Evolutionary conservation across 2,329 filamentous ascomycete genomes (phyloP).

Genomic region (Xylaria sp.): DNA sequence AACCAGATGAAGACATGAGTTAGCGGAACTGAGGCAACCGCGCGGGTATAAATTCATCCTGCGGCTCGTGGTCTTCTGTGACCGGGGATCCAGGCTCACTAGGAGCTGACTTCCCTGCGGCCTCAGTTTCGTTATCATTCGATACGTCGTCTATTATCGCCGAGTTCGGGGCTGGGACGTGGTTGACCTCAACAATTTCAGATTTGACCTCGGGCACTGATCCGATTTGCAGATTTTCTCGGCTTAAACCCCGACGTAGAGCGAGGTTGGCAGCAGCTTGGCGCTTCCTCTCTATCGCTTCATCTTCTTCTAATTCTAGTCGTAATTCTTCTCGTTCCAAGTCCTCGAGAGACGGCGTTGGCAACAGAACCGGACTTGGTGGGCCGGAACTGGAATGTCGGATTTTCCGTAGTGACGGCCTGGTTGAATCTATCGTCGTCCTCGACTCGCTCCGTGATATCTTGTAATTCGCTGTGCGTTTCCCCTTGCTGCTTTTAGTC

Average conservation of each 20-base stretch:
- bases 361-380: conserved; percentile 53
- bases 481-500: conserved; percentile 69
- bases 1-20: conserved; percentile 23
- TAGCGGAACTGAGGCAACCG: conserved; percentile 67
- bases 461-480: conserved; percentile 57
- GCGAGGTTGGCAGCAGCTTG: conserved; percentile 65
- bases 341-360: conserved; percentile 61
- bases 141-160: conserved; percentile 44
- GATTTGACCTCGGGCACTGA: conserved; percentile 50
- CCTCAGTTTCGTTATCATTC: conserved; percentile 38
- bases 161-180: conserved; percentile 45
- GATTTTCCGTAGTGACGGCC: conserved; percentile 44
- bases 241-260: conserved; percentile 59
- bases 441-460: conserved; percentile 67
- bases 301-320: conserved; percentile 63
- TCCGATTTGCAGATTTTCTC: conserved; percentile 52
- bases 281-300: conserved; percentile 63
- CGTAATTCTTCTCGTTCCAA: conserved; percentile 65
- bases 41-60: conserved; percentile 65
- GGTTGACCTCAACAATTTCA: conserved; percentile 47
- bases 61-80: conserved; percentile 32
- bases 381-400: conserved; percentile 47
- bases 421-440: conserved; percentile 64
- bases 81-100: conserved; percentile 27
- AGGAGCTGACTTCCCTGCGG: conserved; percentile 22